Conservation (phyloP, 768 basidiomycete species). For the Trametes cinnabarina region DNA sequence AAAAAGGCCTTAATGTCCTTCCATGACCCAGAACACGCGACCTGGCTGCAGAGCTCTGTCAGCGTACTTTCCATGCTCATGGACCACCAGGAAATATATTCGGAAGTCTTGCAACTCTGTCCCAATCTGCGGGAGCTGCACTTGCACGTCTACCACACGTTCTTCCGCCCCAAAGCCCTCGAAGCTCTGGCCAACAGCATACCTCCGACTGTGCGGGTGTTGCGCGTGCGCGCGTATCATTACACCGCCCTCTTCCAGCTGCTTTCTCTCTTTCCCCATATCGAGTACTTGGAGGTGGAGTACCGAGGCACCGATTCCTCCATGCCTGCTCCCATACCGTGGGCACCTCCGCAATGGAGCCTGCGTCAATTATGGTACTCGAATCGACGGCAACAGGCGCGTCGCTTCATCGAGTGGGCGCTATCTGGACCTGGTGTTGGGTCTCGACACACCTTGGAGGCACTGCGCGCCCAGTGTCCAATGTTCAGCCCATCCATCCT, state of each 20-base stretch:
- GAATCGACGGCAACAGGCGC: background rate
- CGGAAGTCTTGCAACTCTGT: background rate
- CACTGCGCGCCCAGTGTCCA: slow-evolving; percentile 8
- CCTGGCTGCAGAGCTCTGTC: background rate
- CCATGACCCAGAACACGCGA: background rate
- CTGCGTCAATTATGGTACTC: background rate
- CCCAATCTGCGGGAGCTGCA: slow-evolving; percentile 6
- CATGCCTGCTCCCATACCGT: background rate
- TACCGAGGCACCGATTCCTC: background rate
- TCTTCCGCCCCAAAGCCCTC: slow-evolving; percentile 2
- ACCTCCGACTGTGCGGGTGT: background rate
- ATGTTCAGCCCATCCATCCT: background rate
- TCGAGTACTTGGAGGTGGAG: background rate
- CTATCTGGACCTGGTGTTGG: slow-evolving; percentile 1
- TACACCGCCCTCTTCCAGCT: background rate
- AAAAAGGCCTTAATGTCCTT: background rate
- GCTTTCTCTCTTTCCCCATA: background rate
- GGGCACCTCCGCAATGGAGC: background rate
- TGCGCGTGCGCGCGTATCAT: background rate
- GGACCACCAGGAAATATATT: slow-evolving; percentile 13
- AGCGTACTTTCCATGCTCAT: slow-evolving; percentile 2
- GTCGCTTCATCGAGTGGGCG: slow-evolving; percentile 7
- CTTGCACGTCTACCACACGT: background rate
- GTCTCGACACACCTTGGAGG: slow-evolving; percentile 3
- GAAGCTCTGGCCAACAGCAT: background rate